These are phyloP conservation scores for Mucor lusitanicus DNA, from an alignment of 371 early-diverging fungal genomes.

Conservation along the genomic window DNA sequence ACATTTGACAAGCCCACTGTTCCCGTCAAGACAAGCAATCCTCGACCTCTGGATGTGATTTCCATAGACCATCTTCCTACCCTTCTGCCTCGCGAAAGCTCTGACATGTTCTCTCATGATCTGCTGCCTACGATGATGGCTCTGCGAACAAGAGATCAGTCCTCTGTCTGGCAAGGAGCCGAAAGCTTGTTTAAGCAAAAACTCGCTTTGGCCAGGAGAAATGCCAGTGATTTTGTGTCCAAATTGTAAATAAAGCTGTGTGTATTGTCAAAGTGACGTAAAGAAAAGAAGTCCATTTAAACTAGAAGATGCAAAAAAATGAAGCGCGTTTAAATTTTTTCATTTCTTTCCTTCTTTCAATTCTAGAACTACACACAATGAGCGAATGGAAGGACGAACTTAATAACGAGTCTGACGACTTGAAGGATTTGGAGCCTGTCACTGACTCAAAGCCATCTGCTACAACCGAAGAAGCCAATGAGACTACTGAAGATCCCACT, in stretches of 20 bases:
- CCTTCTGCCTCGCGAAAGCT: constrained; percentile 90
- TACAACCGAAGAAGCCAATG: neutral
- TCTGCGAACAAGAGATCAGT: constrained; percentile 57
- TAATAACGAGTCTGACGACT: neutral
- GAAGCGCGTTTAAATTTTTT: constrained; percentile 77
- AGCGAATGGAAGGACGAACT: constrained; percentile 14
- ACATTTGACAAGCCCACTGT: constrained; percentile 93
- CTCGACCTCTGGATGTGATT: constrained; percentile 80
- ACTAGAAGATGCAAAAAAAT: neutral
- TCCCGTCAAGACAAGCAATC: constrained; percentile 61
- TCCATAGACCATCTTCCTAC: constrained; percentile 97
- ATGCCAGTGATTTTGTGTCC: neutral
- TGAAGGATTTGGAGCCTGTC: neutral
- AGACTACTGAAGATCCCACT: constrained; percentile 12
- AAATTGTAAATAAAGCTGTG: neutral
- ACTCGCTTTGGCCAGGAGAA: constrained; percentile 33
- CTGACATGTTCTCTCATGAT: constrained; percentile 84
- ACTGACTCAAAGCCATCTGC: neutral
- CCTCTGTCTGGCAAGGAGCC: constrained; percentile 89
- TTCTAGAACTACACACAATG: neutral
- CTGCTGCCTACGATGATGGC: constrained; percentile 82
- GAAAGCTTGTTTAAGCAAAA: constrained; percentile 82
- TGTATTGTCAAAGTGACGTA: neutral
- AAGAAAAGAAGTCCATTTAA: neutral
- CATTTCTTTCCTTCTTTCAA: constrained; percentile 2